phyloP scores from a whole-genome alignment of 805 yeast genomes.

The Sungouiella blattae region DNA sequence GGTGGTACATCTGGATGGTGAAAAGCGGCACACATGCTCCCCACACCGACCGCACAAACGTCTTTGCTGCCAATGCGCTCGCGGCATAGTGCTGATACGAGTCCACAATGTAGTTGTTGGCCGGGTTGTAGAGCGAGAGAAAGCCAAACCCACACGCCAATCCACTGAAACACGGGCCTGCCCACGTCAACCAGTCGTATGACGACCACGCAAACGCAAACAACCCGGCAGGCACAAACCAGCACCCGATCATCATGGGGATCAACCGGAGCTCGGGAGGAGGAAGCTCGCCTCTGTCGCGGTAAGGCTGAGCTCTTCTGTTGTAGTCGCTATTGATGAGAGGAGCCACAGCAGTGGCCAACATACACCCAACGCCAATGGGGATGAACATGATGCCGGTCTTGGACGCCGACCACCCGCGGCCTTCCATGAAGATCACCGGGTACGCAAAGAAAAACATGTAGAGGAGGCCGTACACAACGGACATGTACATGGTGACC shows the following conservation, averaged over 20 bases:
- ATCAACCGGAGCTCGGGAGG: slow-evolving; percentile 55
- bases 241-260: slow-evolving; percentile 58
- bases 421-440: slow-evolving; percentile 53
- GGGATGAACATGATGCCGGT: slow-evolving; percentile 60
- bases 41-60: slow-evolving; percentile 54
- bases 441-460: slow-evolving; percentile 66
- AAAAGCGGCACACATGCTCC: slow-evolving; percentile 44
- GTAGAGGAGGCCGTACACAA: slow-evolving; percentile 56
- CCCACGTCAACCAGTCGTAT: slow-evolving; percentile 46
- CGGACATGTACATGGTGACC: slow-evolving; percentile 56
- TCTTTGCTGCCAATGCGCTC: slow-evolving; percentile 55
- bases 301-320: slow-evolving; percentile 42
- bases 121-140: slow-evolving; percentile 55
- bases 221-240: slow-evolving; percentile 55
- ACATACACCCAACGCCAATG: slow-evolving; percentile 51
- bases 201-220: slow-evolving; percentile 57
- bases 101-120: slow-evolving; percentile 61
- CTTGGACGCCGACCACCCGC: slow-evolving; percentile 52
- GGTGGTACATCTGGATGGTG: slow-evolving; percentile 20
- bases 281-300: slow-evolving; percentile 45
- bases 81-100: slow-evolving; percentile 62
- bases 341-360: slow-evolving; percentile 41
- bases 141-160: slow-evolving; percentile 54
- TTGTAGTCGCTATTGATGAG: slow-evolving; percentile 46
- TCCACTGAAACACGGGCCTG: slow-evolving; percentile 55